Base-by-base conservation (phyloP, 1,284 basidiomycete species). In the Boletellus sp. region DNA sequence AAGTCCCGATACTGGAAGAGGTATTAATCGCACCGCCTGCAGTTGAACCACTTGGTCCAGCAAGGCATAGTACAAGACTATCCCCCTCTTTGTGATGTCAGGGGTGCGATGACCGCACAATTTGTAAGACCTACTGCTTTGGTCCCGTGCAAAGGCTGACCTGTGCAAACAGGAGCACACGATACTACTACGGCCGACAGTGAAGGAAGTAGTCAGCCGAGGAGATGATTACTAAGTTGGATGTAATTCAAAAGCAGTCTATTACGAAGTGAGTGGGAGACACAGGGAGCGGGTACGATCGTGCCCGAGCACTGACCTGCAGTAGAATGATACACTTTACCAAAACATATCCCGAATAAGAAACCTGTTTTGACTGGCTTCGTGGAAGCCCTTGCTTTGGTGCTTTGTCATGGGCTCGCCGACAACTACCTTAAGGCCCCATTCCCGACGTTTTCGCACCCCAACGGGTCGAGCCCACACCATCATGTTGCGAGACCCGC, bases 201-300 rank as follows among this genome's bases (percentile, higher is more conserved):
- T 87, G 62, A 97, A 97, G 67, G 97, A 99, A 72, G 85, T 99
- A 8, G 93, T 99, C 36, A 93, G 91, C 62, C 80, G 94, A 59
- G 96, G 96, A 30, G 89, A 92, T 56, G 95, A 98, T 71, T 98
- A 96, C 69, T 93, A 60, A 60, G 44, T 32, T 30, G 32, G 43
- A 39, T 45, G 38, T 60, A 44, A 35, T 50, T 50, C 12, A 26
- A 46, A 44, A 49, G 18, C 18, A 19, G 35, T 54, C n/a, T 16
- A 42, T 22, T 42, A 42, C 42, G 49, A 44, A 54, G 54, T 56
- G 47, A 56, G 48, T 56, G 47, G 28, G 38, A 48, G 33, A 15
- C 21, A 37, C 26, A 39, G 18, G 22, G 32, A 38, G 16, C 19
- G 19, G 26, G 33, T 22, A 18, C 1, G 38, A 12, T 16, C n/a